phyloP scores from a whole-genome alignment of 148 eudicot genomes.

The Vaccinium myrtillus region DNA sequence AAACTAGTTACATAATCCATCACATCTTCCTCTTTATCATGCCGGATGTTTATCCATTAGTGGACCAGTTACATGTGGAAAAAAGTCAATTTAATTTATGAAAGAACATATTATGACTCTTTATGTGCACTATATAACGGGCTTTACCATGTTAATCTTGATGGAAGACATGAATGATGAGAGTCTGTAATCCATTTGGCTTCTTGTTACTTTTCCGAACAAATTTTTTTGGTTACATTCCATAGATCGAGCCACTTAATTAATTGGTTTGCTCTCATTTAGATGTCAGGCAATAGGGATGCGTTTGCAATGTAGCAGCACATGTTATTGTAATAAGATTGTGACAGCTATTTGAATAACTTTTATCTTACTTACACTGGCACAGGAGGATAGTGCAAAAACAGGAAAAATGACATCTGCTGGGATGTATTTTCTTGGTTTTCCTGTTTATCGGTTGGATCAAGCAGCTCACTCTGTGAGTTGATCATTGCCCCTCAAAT shows the following conservation, averaged over 20 bases:
- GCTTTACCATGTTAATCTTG: not conserved
- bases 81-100: not conserved
- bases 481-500: conserved; percentile 16
- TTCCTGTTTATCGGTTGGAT: conserved; percentile 83
- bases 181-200: not conserved
- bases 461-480: conserved; percentile 61
- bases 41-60: not conserved
- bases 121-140: not conserved
- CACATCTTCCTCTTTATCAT: not conserved
- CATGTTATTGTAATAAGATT: not conserved
- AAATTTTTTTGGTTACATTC: not conserved
- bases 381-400: conserved; percentile 86
- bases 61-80: not conserved
- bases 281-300: not conserved
- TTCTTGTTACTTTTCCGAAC: not conserved
- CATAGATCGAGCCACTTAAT: not conserved
- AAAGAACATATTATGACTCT: not conserved
- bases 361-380: conserved; percentile 12
- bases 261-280: not conserved
- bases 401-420: conserved; percentile 81
- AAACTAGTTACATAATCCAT: not conserved
- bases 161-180: not conserved
- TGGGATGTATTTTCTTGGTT: conserved; percentile 98
- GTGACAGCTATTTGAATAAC: conserved; percentile 4
- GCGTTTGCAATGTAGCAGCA: not conserved